Evolutionary conservation across 176 grass and related monocot species (phyloP).

Genomic region (Canna indica): DNA sequence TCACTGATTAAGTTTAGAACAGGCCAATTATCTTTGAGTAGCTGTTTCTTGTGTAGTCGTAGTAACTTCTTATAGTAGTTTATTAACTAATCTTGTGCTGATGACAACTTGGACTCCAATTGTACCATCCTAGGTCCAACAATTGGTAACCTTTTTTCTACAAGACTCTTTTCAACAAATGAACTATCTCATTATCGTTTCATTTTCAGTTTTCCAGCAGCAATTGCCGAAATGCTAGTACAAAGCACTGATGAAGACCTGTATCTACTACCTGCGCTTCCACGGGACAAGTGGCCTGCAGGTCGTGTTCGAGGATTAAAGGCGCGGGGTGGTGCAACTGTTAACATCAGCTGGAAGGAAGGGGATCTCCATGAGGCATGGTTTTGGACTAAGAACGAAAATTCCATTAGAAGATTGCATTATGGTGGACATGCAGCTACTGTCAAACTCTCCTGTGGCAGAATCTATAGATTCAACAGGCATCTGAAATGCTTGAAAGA

Average conservation of each 20-base stretch:
- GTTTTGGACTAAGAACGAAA: constrained; percentile 44
- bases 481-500: constrained; percentile 62
- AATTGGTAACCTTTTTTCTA: neutral
- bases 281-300: constrained; percentile 58
- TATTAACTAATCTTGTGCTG: no score
- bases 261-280: constrained; percentile 67
- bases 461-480: constrained; percentile 42
- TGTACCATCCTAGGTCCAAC: no score
- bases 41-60: no score
- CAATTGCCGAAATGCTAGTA: constrained; percentile 72
- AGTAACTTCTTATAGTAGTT: no score
- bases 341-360: constrained; percentile 75
- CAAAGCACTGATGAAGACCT: constrained; percentile 61
- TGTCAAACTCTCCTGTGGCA: constrained; percentile 23
- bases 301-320: constrained; percentile 72
- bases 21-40: no score
- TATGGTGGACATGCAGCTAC: constrained; percentile 16
- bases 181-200: neutral
- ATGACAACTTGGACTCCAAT: no score
- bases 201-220: constrained; percentile 63
- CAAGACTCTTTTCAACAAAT: neutral
- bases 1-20: no score
- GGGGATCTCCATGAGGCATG: constrained; percentile 68
- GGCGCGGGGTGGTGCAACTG: constrained; percentile 50
- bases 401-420: constrained; percentile 37